Base-by-base conservation (phyloP, 495 filamentous ascomycete genomes). In the Cryomyces antarcticus region DNA sequence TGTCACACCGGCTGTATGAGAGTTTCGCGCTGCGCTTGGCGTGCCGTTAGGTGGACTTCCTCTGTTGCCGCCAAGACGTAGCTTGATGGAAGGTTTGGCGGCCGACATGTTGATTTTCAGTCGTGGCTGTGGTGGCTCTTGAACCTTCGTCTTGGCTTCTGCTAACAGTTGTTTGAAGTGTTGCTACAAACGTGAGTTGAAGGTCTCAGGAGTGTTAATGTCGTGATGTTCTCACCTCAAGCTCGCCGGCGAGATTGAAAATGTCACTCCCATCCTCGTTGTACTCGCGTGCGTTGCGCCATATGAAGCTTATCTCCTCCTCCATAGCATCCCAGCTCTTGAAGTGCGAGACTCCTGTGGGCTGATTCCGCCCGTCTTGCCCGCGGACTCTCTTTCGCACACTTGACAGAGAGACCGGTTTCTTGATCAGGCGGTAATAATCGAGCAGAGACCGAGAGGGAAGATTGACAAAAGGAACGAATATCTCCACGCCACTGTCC, bases 181-280 rank as follows among this genome's bases (percentile, higher is more conserved):
- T 49, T 68, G 57, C 78, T 84, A 44, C 6, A 28, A 6, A 24
- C 17, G 17, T 24, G 17, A 9, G 33, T 3, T 36, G 2, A 10
- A 5, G 7, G 11, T 38, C 31, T 41, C 5, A n/a, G 29, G 12
- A 7, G 29, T 30, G 17, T 28, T 24, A 3, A 36, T 10, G 33
- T 36, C 33, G 33, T 10, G 33, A 36, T 36, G 38, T 28, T 37
- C 69, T 41, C 63, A 82, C 83, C 70, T 92, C 72, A 9, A 94
- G 68, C 30, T 82, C 69, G 13, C 72, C 71, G 13, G 82, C 82
- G 43, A 85, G 65, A 13, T 67, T 61, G 41, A 69, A 78, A 34
- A 93, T 80, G 11, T 78, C 74, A 51, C 86, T 93, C 3, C 70
- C 80, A 50, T 92, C 85, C 52, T 92, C 85, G 50, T 94, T 94